phyloP scores from a whole-genome alignment of 2,329 filamentous ascomycete genomes.

The Cercospora sojina region DNA sequence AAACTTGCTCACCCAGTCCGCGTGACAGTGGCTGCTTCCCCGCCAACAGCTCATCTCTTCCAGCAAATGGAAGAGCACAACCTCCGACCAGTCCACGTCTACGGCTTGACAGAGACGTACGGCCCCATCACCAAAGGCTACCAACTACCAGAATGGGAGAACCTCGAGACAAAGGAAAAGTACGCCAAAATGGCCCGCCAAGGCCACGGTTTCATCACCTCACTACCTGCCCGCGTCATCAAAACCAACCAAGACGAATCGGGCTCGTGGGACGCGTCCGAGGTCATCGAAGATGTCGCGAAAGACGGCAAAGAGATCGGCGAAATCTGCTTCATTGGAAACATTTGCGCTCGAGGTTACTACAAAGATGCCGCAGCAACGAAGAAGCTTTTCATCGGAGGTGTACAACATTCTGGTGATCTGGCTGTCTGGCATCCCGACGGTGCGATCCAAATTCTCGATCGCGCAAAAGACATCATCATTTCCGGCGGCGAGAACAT shows the following conservation, averaged over 20 bases:
- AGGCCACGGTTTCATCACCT: constrained; percentile 86
- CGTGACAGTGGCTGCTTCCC: constrained; percentile 90
- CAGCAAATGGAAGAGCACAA: constrained; percentile 89
- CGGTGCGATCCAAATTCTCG: constrained; percentile 85
- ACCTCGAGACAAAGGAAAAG: constrained; percentile 69
- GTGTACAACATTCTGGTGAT: constrained; percentile 85
- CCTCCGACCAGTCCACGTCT: constrained; percentile 86
- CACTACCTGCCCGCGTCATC: constrained; percentile 76
- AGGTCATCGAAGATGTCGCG: constrained; percentile 64
- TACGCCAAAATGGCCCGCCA: constrained; percentile 91
- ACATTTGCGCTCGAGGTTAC: constrained; percentile 89
- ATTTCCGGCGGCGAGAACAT: constrained; percentile 98
- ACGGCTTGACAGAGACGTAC: constrained; percentile 85
- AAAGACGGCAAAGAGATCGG: constrained; percentile 73
- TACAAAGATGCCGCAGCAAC: constrained; percentile 88
- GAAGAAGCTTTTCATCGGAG: constrained; percentile 80
- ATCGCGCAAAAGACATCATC: constrained; percentile 96
- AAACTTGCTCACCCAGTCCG: constrained; percentile 70
- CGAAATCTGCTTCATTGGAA: constrained; percentile 83
- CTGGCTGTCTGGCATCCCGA: constrained; percentile 91
- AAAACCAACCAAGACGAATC: constrained; percentile 66
- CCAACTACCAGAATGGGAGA: constrained; percentile 79
- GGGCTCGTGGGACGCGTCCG: constrained; percentile 42
- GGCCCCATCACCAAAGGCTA: constrained; percentile 96
- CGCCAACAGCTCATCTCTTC: constrained; percentile 85